Conservation (phyloP, 148 eudicot genomes). For the Chenopodium formosanum region DNA sequence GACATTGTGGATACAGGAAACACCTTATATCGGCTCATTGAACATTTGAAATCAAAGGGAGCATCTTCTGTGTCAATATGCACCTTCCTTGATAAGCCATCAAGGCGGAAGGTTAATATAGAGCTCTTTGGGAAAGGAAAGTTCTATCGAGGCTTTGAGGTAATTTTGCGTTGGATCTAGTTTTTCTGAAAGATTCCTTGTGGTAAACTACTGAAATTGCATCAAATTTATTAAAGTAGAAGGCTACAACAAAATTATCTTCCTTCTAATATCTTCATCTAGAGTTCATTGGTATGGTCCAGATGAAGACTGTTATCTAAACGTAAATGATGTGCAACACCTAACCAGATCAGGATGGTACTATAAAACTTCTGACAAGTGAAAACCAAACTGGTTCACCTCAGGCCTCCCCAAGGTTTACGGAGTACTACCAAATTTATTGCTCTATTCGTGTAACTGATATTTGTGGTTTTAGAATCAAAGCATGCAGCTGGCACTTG, state of each 20-base stretch:
- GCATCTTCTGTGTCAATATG: slow-evolving; percentile 80
- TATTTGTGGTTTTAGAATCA: neutral
- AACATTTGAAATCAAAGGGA: slow-evolving; percentile 68
- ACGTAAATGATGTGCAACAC: too few species aligned
- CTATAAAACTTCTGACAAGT: too few species aligned
- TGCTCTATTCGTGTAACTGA: too few species aligned
- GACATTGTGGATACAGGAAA: slow-evolving; percentile 91
- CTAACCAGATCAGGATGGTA: too few species aligned
- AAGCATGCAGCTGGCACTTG: neutral
- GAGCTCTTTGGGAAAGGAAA: slow-evolving; percentile 73
- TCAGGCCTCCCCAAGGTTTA: too few species aligned
- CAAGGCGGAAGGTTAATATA: slow-evolving; percentile 54
- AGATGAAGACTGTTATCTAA: too few species aligned
- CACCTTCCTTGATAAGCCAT: slow-evolving; percentile 79
- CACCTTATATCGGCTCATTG: slow-evolving; percentile 56
- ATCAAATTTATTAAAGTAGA: neutral
- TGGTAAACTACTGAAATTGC: neutral
- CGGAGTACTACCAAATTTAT: too few species aligned
- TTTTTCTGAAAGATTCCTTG: neutral
- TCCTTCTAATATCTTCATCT: neutral
- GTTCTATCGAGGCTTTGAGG: slow-evolving; percentile 82
- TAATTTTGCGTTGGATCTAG: slow-evolving; percentile 22
- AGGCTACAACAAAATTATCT: neutral
- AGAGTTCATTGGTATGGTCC: neutral
- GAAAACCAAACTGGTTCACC: too few species aligned